phyloP scores from a whole-genome alignment of 2,329 filamentous ascomycete genomes.

The Paracamarosporium sp. region DNA sequence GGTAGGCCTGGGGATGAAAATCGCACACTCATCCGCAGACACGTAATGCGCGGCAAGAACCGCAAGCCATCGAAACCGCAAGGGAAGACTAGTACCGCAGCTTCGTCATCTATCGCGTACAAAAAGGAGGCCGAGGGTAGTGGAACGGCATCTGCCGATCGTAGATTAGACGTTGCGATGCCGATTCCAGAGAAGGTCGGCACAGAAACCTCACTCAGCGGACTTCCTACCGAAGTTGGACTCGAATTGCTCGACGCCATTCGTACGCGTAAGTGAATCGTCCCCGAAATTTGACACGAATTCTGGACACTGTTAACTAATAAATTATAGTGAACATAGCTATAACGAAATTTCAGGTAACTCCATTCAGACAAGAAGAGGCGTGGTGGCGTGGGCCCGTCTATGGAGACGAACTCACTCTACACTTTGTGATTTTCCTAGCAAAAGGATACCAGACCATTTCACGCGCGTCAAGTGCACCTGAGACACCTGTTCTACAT shows the following conservation, averaged over 20 bases:
- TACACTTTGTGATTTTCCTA: not conserved
- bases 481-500: not conserved
- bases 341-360: too few relatives aligned
- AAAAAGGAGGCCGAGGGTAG: too few relatives aligned
- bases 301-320: too few relatives aligned
- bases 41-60: not conserved
- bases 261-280: not conserved
- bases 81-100: not conserved
- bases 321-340: too few relatives aligned
- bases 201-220: not conserved
- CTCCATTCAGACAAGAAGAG: not conserved
- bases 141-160: too few relatives aligned
- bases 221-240: not conserved
- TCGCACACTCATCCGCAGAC: not conserved
- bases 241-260: not conserved
- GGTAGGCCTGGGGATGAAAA: not conserved
- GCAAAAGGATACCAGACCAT: not conserved
- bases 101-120: too few relatives aligned
- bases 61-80: not conserved
- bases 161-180: too few relatives aligned
- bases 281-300: too few relatives aligned
- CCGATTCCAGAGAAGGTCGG: not conserved
- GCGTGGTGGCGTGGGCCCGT: not conserved
- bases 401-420: not conserved
- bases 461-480: not conserved